A percentile compares a stretch with the other conserved stretches of the same genome.
phyloP scores from a whole-genome alignment of 140 eudicot genomes.

The Cichorium intybus region DNA sequence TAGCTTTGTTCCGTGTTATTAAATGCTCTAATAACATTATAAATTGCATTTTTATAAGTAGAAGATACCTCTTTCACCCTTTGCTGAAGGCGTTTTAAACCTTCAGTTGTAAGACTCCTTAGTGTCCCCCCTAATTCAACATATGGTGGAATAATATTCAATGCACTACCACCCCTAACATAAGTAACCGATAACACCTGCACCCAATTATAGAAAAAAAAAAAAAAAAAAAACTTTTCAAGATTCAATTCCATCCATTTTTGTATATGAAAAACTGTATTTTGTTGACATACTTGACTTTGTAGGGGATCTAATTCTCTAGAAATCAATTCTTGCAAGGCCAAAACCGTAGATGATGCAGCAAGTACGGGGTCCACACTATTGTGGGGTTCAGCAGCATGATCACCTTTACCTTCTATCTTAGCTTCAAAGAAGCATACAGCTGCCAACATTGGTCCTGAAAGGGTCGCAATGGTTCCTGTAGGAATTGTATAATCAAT shows the following conservation, averaged over 20 bases:
- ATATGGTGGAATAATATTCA: slow-evolving; percentile 52
- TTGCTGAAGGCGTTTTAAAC: slow-evolving; percentile 55
- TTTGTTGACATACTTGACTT: slow-evolving; percentile 49
- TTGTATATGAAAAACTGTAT: neutral
- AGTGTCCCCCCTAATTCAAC: slow-evolving; percentile 82
- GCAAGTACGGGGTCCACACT: slow-evolving; percentile 70
- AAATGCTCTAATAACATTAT: too few species aligned
- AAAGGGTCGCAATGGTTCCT: slow-evolving; percentile 47
- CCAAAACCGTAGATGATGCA: slow-evolving; percentile 57
- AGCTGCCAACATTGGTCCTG: slow-evolving; percentile 75
- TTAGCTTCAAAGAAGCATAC: slow-evolving; percentile 54
- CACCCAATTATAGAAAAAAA: slow-evolving; percentile 11
- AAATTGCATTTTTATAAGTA: neutral
- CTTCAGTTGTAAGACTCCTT: slow-evolving; percentile 80
- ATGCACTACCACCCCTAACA: slow-evolving; percentile 64
- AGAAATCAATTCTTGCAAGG: slow-evolving; percentile 73
- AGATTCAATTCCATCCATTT: neutral
- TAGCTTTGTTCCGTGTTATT: too few species aligned
- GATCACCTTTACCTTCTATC: slow-evolving; percentile 73
- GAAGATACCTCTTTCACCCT: slow-evolving; percentile 78
- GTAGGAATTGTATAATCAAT: slow-evolving; percentile 41
- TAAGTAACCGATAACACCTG: slow-evolving; percentile 81
- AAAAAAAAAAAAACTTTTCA: neutral
- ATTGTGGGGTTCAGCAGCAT: slow-evolving; percentile 67
- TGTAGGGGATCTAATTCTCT: slow-evolving; percentile 82